Evolutionary conservation across 2,329 filamentous ascomycete genomes (phyloP), one percentile per base, ranked within the genome.

Genomic region (Cryphonectria carpinicola): DNA sequence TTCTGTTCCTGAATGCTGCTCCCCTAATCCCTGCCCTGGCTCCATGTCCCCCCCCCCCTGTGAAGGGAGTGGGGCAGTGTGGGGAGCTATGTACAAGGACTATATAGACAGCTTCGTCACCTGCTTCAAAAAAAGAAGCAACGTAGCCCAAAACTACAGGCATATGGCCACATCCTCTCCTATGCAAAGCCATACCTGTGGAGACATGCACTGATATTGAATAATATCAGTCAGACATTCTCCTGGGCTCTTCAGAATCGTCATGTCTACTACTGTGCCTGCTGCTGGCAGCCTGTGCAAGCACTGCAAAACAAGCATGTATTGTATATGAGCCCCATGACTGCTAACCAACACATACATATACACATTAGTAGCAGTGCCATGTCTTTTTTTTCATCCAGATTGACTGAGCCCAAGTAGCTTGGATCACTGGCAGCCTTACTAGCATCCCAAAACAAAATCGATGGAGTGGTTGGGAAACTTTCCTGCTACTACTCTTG

Each of bases 51-150:
- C 61, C 39, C 37, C 32, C 32, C 32, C 32, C 32, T 64, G 61
- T 32, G 61, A 39, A 17, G 22, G 43, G n/a, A 11, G 35, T 64
- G 37, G 61, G 35, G 61, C 22, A 4, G 22, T 25, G n/a, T 64
- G 61, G 37, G 39, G 61, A 64, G 61, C 41, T 28, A 14, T n/a
- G n/a, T 63, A 39, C 35, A 10, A 1, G 8, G 22, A 13, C 19
- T 37, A 58, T 43, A 22, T 64, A 43, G 25, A 39, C 61, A 62
- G 37, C 61, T n/a, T 64, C 61, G 61, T 64, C 61, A 64, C 39
- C 41, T n/a, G 17, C 19, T 2, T 25, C n/a, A 17, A 46, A 64
- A n/a, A 46, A 63, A 64, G 39, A 64, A 41, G 61, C 61, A 32
- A 64, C 61, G 61, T 64, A 64, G 61, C 61, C 61, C 6, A 22